Conservation (phyloP, 2,329 filamentous ascomycete genomes). For the Nannizziopsis barbatae region DNA sequence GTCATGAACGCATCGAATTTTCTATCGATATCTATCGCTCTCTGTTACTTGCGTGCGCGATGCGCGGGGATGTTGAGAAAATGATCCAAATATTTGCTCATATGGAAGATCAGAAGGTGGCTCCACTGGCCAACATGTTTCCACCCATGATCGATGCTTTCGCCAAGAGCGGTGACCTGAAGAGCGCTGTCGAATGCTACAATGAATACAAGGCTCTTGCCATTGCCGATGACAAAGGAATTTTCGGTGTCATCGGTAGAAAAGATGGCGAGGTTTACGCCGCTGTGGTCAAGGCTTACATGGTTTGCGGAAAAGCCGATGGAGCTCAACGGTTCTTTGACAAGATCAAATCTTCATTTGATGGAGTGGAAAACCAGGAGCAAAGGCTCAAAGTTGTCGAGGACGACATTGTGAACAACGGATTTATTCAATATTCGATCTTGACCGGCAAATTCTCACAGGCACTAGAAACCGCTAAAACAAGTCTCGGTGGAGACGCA, state of each 20-base stretch:
- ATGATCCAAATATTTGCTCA: slow-evolving; percentile 88
- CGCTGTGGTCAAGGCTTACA: slow-evolving; percentile 80
- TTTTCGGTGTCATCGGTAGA: slow-evolving; percentile 55
- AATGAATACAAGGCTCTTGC: slow-evolving; percentile 86
- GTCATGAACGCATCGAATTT: slow-evolving; percentile 51
- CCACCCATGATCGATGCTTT: slow-evolving; percentile 93
- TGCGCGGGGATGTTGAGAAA: slow-evolving; percentile 66
- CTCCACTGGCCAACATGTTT: slow-evolving; percentile 71
- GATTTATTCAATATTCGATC: slow-evolving; percentile 69
- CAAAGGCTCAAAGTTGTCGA: slow-evolving; percentile 53
- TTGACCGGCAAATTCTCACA: slow-evolving; percentile 58
- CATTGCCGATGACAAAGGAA: slow-evolving; percentile 69
- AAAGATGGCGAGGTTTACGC: slow-evolving; percentile 80
- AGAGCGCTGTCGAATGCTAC: slow-evolving; percentile 86
- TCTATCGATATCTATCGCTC: slow-evolving; percentile 73
- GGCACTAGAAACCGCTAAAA: slow-evolving; percentile 62
- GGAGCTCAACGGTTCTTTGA: slow-evolving; percentile 77
- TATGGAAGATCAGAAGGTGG: slow-evolving; percentile 68
- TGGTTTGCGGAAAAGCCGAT: slow-evolving; percentile 65
- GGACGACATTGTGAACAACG: slow-evolving; percentile 58
- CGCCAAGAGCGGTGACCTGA: slow-evolving; percentile 65
- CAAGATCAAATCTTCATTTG: slow-evolving; percentile 55
- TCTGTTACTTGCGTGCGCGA: slow-evolving; percentile 77
- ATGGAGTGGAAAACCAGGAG: slow-evolving; percentile 41
- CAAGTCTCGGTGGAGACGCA: slow-evolving; percentile 45